Percentiles rank a stretch among this genome's conserved stretches.
Evolutionary conservation across 1,284 basidiomycete genomes (phyloP).

Genomic region (Tausonia pullulans): DNA sequence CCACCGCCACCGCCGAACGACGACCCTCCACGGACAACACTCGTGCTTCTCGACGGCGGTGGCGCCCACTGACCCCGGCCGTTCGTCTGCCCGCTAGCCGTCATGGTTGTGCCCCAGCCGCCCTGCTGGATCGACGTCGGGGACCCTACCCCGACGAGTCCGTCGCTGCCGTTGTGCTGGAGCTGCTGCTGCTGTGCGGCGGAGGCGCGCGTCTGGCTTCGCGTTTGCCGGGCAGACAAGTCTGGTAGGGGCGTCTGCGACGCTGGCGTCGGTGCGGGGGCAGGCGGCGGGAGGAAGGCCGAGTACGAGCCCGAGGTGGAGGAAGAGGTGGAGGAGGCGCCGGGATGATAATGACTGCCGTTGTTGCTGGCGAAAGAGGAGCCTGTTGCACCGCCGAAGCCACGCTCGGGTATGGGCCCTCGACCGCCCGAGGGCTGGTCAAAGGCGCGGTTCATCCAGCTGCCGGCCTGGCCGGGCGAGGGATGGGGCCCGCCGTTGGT

Average conservation of each 20-base stretch:
- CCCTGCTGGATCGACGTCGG: too few relatives aligned
- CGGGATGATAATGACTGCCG: not conserved
- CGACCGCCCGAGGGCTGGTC: not conserved
- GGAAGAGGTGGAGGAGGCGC: not conserved
- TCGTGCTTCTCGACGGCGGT: too few relatives aligned
- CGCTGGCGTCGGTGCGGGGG: not conserved
- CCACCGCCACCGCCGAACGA: too few relatives aligned
- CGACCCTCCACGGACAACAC: too few relatives aligned
- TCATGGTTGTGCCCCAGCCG: too few relatives aligned
- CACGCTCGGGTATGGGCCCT: not conserved
- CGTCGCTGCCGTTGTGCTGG: not conserved
- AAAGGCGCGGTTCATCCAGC: not conserved
- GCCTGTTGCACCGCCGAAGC: not conserved
- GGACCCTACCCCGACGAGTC: too few relatives aligned
- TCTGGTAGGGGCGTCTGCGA: not conserved
- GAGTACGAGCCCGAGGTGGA: not conserved
- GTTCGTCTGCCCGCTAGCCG: too few relatives aligned
- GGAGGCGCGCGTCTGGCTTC: constrained; percentile 5
- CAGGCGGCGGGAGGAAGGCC: not conserved
- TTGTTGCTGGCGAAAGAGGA: not conserved
- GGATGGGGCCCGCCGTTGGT: not conserved
- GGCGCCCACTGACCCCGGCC: too few relatives aligned
- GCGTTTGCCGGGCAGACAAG: constrained; percentile 1
- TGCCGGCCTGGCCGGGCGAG: constrained; percentile 1
- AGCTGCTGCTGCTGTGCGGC: not conserved